Evolutionary conservation across 2,329 filamentous ascomycete genomes (phyloP), one percentile per base, ranked within the genome.

Genomic region (Geoglossum cookeanum): DNA sequence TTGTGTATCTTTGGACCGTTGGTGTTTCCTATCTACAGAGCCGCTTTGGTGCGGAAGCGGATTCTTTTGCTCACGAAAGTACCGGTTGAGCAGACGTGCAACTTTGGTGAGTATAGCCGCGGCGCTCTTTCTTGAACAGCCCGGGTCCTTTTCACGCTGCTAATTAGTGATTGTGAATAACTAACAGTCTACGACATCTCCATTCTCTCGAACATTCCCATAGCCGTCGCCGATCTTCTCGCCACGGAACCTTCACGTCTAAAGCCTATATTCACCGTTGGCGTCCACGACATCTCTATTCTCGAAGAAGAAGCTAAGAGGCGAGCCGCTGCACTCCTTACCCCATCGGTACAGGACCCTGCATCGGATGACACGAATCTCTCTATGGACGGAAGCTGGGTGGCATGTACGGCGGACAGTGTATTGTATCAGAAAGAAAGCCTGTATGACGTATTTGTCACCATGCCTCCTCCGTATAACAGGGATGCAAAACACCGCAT

Each of bases 321-420:
- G n/a, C 39, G 30, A 27, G 32, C 68, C 65, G 61, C 65, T 42
- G 49, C 68, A 61, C 59, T 65, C 61, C 58, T 65, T 52, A 65
- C 63, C 63, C 61, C 51, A 65, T 68, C 37, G 65, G 64, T 47
- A 58, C 67, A 69, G 51, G 67, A 67, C 47, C 67, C 68, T 9
- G 65, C 69, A 15, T 68, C 70, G 39, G 76, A 74, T 29, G 75
- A 79, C 47, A 67, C 29, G 75, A 75, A 35, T 71, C 77, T 13
- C 2, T 30, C 11, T 9, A 30, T 27, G 35, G 54, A 47, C 37
- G 53, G 49, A 7, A 86, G 89, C 44, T 98, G 90, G 89, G 83
- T 95, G 59, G 92, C 91, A 11, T 96, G 90, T 69, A 96, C 91
- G 2, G 97, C 91, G 1, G 92, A 98, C 70, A 91, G 86, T 65